Base-by-base conservation (phyloP, 2,329 filamentous ascomycete species). In the Fusarium gaditjirri region DNA sequence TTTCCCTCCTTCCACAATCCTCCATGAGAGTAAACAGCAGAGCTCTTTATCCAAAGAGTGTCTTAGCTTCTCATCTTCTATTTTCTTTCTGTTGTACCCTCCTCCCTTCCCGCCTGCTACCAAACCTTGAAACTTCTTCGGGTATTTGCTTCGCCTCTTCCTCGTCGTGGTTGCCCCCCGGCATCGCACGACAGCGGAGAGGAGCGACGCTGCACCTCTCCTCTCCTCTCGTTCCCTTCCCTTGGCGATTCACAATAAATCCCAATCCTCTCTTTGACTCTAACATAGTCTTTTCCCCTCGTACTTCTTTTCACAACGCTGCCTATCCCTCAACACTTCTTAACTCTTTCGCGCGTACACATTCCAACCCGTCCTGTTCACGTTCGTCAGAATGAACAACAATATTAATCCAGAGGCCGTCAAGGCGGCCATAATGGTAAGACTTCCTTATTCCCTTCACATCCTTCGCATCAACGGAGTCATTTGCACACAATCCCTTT, bases 371-470 rank as follows among this genome's bases (percentile, higher is more conserved):
- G 17, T 27, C n/a, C n/a, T 35, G 23, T 39, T 23, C n/a, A 6
- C n/a, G 10, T n/a, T 29, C 8, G 25, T 49, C 47, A 57, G 31
- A 6, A 77, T 77, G 75, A 65, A 61, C 57, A 68, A 68, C 55
- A 54, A 47, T 23, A 27, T 72, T 33, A 39, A 73, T 25, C 59
- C 36, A 5, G 31, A 42, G 2, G 41, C 23, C 16, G 44, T 47
- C 17, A 23, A 35, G 47, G 41, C 43, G 53, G 70, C 69, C 60
- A 55, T 56, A 41, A 70, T 75, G 71, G 75, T 77, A 75, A 61
- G 75, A 53, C 14, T 11, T 23, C 13, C 21, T 55, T 29, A 29
- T 29, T 29, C 27, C 27, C 27, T 29, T 29, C 27, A 29, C 27
- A 29, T 29, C 27, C 16, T 38, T 39, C 33, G 38, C 14, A 53